Evolutionary conservation across 2,329 filamentous ascomycete genomes (phyloP).

Genomic region (Fusarium penzigii): DNA sequence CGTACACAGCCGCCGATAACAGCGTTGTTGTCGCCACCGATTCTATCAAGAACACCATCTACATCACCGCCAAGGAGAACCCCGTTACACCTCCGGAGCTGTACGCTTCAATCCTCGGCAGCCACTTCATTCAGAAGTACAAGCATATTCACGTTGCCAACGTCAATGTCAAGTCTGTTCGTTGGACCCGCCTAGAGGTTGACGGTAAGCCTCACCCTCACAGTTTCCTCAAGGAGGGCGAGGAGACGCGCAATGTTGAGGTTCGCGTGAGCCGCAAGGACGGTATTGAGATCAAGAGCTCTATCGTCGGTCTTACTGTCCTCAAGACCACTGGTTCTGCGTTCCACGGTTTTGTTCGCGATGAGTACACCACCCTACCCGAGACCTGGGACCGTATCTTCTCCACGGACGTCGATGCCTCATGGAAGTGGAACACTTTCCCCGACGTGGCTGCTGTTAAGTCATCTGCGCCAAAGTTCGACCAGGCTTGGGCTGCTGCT

Average conservation of each 20-base stretch:
- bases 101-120: slow-evolving; percentile 80
- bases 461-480: slow-evolving; percentile 65
- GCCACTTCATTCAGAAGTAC: slow-evolving; percentile 89
- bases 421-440: slow-evolving; percentile 84
- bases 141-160: slow-evolving; percentile 83
- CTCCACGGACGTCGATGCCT: slow-evolving; percentile 86
- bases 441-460: slow-evolving; percentile 66
- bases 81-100: slow-evolving; percentile 91
- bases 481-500: slow-evolving; percentile 76
- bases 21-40: slow-evolving; percentile 94
- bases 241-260: slow-evolving; percentile 83
- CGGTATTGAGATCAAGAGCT: slow-evolving; percentile 75
- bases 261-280: slow-evolving; percentile 65
- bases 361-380: slow-evolving; percentile 87
- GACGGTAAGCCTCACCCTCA: slow-evolving; percentile 92
- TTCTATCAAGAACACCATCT: slow-evolving; percentile 96
- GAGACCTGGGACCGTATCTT: slow-evolving; percentile 96
- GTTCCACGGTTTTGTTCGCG: slow-evolving; percentile 90
- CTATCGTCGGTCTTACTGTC: slow-evolving; percentile 80
- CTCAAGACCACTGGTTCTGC: slow-evolving; percentile 96
- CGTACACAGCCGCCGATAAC: slow-evolving; percentile 94
- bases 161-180: slow-evolving; percentile 78
- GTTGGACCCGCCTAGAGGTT: slow-evolving; percentile 87
- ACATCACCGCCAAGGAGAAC: slow-evolving; percentile 92
- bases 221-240: slow-evolving; percentile 88